These are phyloP conservation scores for Ambrosia artemisiifolia DNA, from an alignment of 129 eudicot species.

Conservation along the genomic window DNA sequence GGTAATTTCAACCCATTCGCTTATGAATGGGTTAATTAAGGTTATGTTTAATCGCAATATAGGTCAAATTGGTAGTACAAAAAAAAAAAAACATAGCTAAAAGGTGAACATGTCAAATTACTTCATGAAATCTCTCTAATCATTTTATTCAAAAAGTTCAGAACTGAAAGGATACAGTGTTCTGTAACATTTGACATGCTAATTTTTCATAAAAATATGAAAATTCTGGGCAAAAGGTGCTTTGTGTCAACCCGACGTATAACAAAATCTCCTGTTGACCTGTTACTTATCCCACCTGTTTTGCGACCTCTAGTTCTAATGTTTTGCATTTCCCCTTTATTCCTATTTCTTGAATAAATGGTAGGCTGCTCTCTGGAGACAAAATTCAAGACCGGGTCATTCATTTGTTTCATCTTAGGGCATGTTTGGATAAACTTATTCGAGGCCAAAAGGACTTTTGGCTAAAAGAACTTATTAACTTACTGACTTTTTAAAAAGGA, in stretches of 20 bases:
- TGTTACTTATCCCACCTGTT: not conserved
- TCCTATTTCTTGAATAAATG: conserved; percentile 1
- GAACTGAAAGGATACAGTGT: not conserved
- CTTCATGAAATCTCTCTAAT: not conserved
- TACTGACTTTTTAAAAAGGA: too few relatives aligned
- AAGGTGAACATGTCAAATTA: not conserved
- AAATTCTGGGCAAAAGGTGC: not conserved
- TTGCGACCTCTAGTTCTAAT: not conserved
- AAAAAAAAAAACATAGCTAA: not conserved
- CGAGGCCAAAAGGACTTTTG: too few relatives aligned
- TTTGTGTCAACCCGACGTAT: not conserved
- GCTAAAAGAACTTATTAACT: too few relatives aligned
- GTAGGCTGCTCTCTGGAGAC: not conserved
- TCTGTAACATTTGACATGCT: not conserved
- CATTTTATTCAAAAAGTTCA: not conserved
- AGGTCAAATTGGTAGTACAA: not conserved
- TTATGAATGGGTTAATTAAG: not conserved
- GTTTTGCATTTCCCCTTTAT: not conserved
- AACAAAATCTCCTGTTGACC: not conserved
- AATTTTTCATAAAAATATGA: not conserved
- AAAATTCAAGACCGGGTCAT: not conserved
- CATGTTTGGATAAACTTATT: too few relatives aligned
- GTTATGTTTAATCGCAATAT: not conserved
- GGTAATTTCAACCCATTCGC: not conserved
- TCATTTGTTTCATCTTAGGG: not conserved